Conservation (phyloP, 2,329 filamentous ascomycete genomes). For the Pyrenophora teres region DNA sequence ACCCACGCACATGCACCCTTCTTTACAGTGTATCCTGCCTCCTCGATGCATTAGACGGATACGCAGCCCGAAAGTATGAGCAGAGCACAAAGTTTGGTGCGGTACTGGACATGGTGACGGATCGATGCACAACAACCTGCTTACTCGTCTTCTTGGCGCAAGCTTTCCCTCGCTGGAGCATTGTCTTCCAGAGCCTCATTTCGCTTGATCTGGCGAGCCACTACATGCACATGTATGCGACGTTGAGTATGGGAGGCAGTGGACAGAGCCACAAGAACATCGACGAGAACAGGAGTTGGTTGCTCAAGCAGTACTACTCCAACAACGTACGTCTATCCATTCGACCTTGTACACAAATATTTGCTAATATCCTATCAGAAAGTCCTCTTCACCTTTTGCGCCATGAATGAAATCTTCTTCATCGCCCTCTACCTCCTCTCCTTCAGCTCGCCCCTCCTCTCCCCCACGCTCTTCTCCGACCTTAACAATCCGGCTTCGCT, state of each 20-base stretch:
- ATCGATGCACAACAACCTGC: conserved; percentile 95
- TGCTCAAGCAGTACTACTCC: conserved; percentile 94
- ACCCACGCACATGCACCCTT: conserved; percentile 91
- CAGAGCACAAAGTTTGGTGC: conserved; percentile 96
- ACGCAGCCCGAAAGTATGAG: conserved; percentile 83
- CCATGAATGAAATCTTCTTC: conserved; percentile 94
- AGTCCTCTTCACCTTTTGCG: conserved; percentile 89
- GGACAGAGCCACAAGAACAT: conserved; percentile 90
- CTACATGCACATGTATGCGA: conserved; percentile 99
- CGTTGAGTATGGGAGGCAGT: conserved; percentile 81
- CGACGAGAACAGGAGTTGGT: conserved; percentile 82
- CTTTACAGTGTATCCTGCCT: conserved; percentile 94
- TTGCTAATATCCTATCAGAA: conserved; percentile 58
- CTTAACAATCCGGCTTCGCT: conserved; percentile 59
- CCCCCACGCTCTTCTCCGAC: conserved; percentile 75
- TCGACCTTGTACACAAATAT: neutral
- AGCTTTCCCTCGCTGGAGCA: conserved; percentile 91
- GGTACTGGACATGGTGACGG: conserved; percentile 98
- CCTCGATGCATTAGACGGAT: conserved; percentile 91
- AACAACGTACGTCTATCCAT: conserved; percentile 72
- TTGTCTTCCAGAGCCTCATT: conserved; percentile 92
- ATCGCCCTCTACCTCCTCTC: conserved; percentile 97
- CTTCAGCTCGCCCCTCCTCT: conserved; percentile 88
- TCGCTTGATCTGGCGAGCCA: conserved; percentile 92
- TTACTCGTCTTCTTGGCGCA: conserved; percentile 92